Percentiles rank a stretch among this genome's conserved stretches.
Evolutionary conservation across 2,329 filamentous ascomycete species (phyloP).

Genomic region (Calonectria pteridis): DNA sequence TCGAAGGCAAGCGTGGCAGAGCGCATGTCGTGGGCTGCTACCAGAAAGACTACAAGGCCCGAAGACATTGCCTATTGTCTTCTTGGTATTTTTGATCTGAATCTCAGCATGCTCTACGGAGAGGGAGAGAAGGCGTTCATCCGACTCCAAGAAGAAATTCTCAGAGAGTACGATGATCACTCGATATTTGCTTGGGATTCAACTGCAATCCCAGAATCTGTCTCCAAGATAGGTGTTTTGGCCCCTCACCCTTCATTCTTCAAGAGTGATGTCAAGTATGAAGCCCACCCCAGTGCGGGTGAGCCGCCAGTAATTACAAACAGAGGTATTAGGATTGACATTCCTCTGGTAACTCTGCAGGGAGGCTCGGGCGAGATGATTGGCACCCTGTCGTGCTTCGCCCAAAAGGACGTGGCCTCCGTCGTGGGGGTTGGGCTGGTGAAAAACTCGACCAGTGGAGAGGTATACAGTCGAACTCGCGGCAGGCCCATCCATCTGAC

Average conservation of each 20-base stretch:
- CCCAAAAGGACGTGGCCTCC: slow-evolving; percentile 19
- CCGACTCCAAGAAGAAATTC: slow-evolving; percentile 43
- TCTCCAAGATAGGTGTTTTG: slow-evolving; percentile 28
- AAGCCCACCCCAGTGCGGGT: slow-evolving; percentile 22
- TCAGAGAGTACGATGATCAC: slow-evolving; percentile 38
- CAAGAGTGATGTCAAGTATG: slow-evolving; percentile 8
- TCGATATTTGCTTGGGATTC: slow-evolving; percentile 40
- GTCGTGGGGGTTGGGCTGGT: slow-evolving; percentile 20
- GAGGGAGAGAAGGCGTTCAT: slow-evolving; percentile 40
- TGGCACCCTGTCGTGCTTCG: slow-evolving; percentile 26
- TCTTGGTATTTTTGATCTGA: slow-evolving; percentile 38
- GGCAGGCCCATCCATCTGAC: neutral
- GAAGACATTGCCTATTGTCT: slow-evolving; percentile 42
- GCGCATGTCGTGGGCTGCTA: slow-evolving; percentile 39
- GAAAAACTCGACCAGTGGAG: neutral
- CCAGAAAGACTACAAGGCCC: slow-evolving; percentile 31
- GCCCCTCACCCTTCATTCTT: slow-evolving; percentile 32
- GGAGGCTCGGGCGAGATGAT: slow-evolving; percentile 1
- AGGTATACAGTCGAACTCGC: slow-evolving; percentile 28
- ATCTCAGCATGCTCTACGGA: slow-evolving; percentile 39
- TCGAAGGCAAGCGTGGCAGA: slow-evolving; percentile 24
- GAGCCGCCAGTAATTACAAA: slow-evolving; percentile 30
- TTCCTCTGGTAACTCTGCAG: slow-evolving; percentile 9
- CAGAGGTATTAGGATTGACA: slow-evolving; percentile 30
- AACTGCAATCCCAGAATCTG: slow-evolving; percentile 12